Conservation (phyloP, 768 basidiomycete species). For the Amylocystis lapponica region DNA sequence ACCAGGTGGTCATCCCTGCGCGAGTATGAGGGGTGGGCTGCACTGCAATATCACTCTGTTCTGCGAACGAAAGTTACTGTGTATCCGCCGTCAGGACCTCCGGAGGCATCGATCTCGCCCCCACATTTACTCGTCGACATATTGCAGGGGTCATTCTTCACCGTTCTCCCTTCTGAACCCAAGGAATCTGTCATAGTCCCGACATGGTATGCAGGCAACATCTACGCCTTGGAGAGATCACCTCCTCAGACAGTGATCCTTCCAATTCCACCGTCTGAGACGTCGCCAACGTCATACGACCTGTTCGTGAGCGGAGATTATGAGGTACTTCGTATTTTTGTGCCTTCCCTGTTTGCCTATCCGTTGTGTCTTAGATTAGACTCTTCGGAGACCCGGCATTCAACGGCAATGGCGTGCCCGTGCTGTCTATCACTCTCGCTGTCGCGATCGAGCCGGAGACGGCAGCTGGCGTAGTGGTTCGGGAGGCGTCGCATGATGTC, state of each 20-base stretch:
- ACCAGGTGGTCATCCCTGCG: constrained; percentile 68
- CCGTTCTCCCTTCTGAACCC: constrained; percentile 45
- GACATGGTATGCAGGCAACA: constrained; percentile 80
- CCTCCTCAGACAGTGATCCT: constrained; percentile 44
- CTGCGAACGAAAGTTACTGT: constrained; percentile 61
- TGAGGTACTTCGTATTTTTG: constrained; percentile 44
- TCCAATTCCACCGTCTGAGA: constrained; percentile 39
- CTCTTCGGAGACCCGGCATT: constrained; percentile 72
- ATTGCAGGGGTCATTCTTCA: constrained; percentile 70
- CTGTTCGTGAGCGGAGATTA: constrained; percentile 79
- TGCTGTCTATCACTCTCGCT: constrained; percentile 48
- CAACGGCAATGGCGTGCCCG: constrained; percentile 38
- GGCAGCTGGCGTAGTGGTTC: constrained; percentile 26
- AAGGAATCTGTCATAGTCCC: constrained; percentile 21
- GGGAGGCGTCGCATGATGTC: constrained; percentile 48
- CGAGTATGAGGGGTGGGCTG: constrained; percentile 81
- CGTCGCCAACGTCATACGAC: constrained; percentile 49
- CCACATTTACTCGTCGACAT: constrained; percentile 57
- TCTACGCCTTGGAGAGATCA: constrained; percentile 63
- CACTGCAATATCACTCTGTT: constrained; percentile 72
- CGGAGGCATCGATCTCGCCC: too few species aligned
- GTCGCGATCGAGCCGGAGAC: constrained; percentile 40
- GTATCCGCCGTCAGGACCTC: constrained; percentile 33
- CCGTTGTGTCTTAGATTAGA: constrained; percentile 48
- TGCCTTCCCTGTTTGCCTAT: neutral